Evolutionary conservation across 495 filamentous ascomycete species (phyloP).

Genomic region (Penicillium salamii): DNA sequence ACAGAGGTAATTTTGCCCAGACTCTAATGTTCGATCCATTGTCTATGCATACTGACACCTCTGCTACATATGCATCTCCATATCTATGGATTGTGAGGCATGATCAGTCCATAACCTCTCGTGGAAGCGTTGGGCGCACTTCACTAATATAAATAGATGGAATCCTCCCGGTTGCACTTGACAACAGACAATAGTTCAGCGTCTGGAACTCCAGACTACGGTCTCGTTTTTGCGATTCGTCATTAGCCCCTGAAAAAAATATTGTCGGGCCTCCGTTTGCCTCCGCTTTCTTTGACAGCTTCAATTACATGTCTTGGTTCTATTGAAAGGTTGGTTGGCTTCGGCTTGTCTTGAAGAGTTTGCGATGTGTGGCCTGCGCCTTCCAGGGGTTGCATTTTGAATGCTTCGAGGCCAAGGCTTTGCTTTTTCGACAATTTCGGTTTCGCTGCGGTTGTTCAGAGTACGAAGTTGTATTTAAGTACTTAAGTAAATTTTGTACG

Average conservation of each 20-base stretch:
- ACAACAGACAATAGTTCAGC: conserved; percentile 5
- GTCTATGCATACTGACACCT: not conserved
- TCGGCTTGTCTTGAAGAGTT: not conserved
- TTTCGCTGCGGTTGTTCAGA: not conserved
- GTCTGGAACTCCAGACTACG: not conserved
- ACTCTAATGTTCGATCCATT: not conserved
- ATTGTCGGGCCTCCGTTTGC: conserved; percentile 1
- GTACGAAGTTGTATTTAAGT: no score
- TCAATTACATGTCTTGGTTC: not conserved
- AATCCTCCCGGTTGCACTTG: conserved; percentile 10
- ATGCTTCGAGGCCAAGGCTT: not conserved
- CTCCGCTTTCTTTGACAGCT: conserved; percentile 4
- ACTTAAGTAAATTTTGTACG: no score
- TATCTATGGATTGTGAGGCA: not conserved
- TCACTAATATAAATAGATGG: conserved; percentile 1
- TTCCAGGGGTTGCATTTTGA: conserved; percentile 1
- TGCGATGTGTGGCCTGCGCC: not conserved
- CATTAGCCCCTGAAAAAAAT: conserved; percentile 6
- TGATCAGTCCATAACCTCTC: not conserved
- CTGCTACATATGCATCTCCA: not conserved
- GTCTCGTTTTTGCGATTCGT: conserved; percentile 10
- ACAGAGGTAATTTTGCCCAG: conserved; percentile 9
- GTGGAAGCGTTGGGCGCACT: not conserved
- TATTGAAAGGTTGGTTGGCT: not conserved
- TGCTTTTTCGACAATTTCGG: not conserved